Base-by-base conservation (phyloP, 2,329 filamentous ascomycete species). In the Paraphaeosphaeria sporulosa region DNA sequence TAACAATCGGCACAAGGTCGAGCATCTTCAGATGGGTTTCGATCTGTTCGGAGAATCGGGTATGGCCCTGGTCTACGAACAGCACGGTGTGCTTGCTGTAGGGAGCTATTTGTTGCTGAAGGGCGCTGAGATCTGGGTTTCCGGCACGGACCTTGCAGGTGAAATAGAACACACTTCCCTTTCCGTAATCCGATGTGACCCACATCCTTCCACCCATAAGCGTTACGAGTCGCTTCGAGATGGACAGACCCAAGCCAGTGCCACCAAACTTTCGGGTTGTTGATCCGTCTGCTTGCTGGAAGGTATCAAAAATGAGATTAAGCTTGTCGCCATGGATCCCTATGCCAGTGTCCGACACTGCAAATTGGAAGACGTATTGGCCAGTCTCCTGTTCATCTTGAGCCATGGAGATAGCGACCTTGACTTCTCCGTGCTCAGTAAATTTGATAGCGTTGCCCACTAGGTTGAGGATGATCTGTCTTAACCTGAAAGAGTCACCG, bases 371-470 rank as follows among this genome's bases (percentile, higher is more conserved):
- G 30, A 93, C 91, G 70, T 96, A 97, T 77, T 97, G 92, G 68
- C 91, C 89, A 12, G 85, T 83, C 13, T 84, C 85, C 70, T 87
- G 90, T 44, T 88, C 84, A 50, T 89, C 85, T 63, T 87, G 84
- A 32, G 91, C 83, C 79, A 89, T 84, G 71, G 89, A 89, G 69
- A 98, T 97, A n/a, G 91, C 93, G 55, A 98, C 87, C 77, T 94
- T 96, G 71, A 99, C 95, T 77, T 97, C 93, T 63, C 95, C 95
- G 71, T 96, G 90, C 78, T 98, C 94, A 3, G 95, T 98, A 78
- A 99, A 99, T 76, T 99, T 99, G 84, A 99, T 97, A 57, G 95
- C 94, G 73, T 99, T 99, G 74, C 95, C 95, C 56, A 98, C 94
- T 58, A 99, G 83, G 79, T 99, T 99, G 59, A 98, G 86, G 64